Conservation (phyloP, 331 rosid species). For the Prunus yedoensis region DNA sequence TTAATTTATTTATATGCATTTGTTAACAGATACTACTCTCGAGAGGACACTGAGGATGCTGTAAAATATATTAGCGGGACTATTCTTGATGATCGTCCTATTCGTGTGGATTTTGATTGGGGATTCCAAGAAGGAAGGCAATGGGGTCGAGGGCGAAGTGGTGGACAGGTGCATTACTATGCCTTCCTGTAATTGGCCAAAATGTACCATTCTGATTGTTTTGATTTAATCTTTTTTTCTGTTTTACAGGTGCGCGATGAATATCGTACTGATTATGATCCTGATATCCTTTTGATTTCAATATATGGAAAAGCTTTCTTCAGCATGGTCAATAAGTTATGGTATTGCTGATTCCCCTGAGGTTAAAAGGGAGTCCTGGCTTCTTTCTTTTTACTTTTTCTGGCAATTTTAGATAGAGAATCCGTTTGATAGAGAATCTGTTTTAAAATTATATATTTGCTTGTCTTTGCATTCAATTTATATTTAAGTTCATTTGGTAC, state of each 20-base stretch:
- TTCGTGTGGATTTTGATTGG: constrained; percentile 99
- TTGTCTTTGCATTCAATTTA: background rate
- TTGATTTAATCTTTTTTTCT: constrained; percentile 15
- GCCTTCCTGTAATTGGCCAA: constrained; percentile 3
- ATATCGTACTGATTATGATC: constrained; percentile 97
- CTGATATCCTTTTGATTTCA: constrained; percentile 77
- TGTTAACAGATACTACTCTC: constrained; percentile 71
- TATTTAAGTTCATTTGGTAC: background rate
- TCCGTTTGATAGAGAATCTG: background rate
- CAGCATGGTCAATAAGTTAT: background rate
- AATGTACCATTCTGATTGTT: constrained; percentile 12
- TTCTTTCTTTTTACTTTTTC: background rate
- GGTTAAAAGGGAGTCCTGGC: background rate
- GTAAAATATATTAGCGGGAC: constrained; percentile 93
- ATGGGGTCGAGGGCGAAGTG: constrained; percentile 99
- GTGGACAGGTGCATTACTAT: constrained; percentile 69
- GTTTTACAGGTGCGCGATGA: constrained; percentile 86
- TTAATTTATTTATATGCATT: background rate
- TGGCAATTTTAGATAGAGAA: background rate
- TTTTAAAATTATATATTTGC: background rate
- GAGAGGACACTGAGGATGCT: constrained; percentile 93
- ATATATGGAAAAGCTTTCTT: background rate
- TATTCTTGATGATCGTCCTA: constrained; percentile 95
- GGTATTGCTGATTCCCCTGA: background rate
- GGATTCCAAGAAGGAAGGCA: constrained; percentile 99